These are phyloP conservation scores for Yamadazyma akitaensis DNA, from an alignment of 805 yeast genomes.

Conservation along the genomic window DNA sequence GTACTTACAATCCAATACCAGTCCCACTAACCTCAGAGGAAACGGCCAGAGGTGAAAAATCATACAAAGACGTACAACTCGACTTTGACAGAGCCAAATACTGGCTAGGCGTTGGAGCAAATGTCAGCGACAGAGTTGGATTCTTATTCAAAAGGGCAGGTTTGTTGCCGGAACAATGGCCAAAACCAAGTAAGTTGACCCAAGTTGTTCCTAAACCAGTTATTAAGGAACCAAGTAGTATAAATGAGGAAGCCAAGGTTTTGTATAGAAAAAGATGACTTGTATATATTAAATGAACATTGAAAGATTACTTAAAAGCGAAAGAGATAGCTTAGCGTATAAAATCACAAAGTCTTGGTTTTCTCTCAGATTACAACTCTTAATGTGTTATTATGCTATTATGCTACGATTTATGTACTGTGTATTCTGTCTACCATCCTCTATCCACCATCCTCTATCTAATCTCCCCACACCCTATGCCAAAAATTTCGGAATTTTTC, in stretches of 20 bases:
- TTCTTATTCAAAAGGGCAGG: conserved; percentile 78
- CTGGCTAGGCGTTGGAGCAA: conserved; percentile 98
- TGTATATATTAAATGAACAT: conserved; percentile 2
- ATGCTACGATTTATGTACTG: not conserved
- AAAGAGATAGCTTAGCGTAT: too few relatives aligned
- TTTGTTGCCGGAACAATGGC: conserved; percentile 58
- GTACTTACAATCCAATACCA: conserved; percentile 87
- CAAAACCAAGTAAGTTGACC: conserved; percentile 42
- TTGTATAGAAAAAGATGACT: conserved; percentile 30
- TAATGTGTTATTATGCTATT: not conserved
- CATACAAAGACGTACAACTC: conserved; percentile 73
- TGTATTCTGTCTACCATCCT: too few relatives aligned
- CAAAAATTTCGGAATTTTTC: not conserved
- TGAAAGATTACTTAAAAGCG: not conserved
- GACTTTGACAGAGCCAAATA: conserved; percentile 90
- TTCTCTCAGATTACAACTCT: not conserved
- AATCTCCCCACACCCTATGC: not conserved
- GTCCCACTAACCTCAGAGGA: conserved; percentile 63
- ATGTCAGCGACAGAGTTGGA: conserved; percentile 79
- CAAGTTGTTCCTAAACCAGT: conserved; percentile 31
- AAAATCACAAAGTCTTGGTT: too few relatives aligned
- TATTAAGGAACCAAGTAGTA: conserved; percentile 22
- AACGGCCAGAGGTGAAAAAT: conserved; percentile 51
- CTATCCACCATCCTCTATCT: too few relatives aligned
- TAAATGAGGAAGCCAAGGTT: conserved; percentile 32